These are phyloP conservation scores for Serendipita indica DNA, from an alignment of 768 basidiomycete genomes.

Conservation along the genomic window DNA sequence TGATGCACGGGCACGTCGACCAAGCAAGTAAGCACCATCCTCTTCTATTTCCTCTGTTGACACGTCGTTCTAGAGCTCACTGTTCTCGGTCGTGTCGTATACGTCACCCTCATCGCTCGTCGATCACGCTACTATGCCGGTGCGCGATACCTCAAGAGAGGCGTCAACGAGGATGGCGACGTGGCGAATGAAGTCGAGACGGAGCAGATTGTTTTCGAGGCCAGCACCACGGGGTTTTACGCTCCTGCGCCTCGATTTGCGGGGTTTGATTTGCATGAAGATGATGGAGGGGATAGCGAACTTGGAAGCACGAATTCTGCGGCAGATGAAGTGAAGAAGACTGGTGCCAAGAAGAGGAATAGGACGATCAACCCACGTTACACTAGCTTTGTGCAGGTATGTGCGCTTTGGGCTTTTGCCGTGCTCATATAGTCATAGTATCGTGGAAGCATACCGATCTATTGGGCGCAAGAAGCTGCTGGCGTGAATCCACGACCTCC, in stretches of 20 bases:
- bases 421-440: constrained; percentile 35
- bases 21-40: constrained; percentile 72
- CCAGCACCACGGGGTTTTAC: constrained; percentile 78
- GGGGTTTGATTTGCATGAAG: constrained; percentile 21
- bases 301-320: neutral
- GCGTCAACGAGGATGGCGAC: constrained; percentile 90
- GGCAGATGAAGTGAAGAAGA: neutral
- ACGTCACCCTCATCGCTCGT: constrained; percentile 87
- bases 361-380: constrained; percentile 63
- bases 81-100: constrained; percentile 77
- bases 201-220: constrained; percentile 91
- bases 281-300: constrained; percentile 35
- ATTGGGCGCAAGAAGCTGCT: constrained; percentile 90
- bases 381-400: constrained; percentile 86
- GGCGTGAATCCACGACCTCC: constrained; percentile 87
- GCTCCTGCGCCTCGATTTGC: constrained; percentile 35
- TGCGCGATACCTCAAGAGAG: constrained; percentile 84
- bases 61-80: constrained; percentile 54
- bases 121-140: constrained; percentile 92
- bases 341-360: neutral
- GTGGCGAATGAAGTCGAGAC: constrained; percentile 99
- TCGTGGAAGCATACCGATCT: constrained; percentile 88
- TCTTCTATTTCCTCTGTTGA: neutral
- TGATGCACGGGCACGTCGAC: constrained; percentile 93
- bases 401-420: constrained; percentile 12